phyloP scores from a whole-genome alignment of 164 flowering plant species.

The Nelumbo lutea region DNA sequence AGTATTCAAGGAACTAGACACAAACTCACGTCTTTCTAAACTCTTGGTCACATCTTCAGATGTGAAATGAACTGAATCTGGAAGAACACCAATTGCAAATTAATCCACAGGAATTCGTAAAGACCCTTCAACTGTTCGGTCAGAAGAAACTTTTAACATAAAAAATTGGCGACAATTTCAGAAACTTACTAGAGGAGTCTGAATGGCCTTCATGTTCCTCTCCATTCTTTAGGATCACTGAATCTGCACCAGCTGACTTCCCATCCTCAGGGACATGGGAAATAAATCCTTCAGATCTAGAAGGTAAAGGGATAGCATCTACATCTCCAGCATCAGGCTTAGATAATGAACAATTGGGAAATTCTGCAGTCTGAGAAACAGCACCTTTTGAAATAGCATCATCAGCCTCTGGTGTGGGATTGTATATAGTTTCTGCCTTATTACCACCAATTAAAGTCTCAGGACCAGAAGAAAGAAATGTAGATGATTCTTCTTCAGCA shows the following conservation, averaged over 20 bases:
- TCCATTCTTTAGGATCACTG: neutral
- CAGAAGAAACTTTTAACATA: neutral
- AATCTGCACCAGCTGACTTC: neutral
- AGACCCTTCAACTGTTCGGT: conserved; percentile 1
- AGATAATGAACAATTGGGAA: neutral
- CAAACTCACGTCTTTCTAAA: neutral
- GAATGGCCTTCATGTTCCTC: neutral
- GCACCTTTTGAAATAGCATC: conserved; percentile 1
- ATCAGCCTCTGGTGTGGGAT: neutral
- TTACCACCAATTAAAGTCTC: conserved; percentile 2
- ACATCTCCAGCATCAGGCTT: neutral
- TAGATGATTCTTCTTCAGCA: conserved; percentile 15
- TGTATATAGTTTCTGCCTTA: conserved; percentile 1
- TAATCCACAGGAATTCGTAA: conserved; percentile 1
- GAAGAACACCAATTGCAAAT: neutral
- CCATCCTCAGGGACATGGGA: conserved; percentile 1
- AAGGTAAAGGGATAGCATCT: neutral
- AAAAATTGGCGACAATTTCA: neutral
- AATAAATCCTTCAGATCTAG: conserved; percentile 1
- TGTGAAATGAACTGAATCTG: neutral
- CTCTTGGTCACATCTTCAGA: neutral
- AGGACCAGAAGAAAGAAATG: conserved; percentile 2
- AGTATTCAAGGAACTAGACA: neutral
- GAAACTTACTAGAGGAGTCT: neutral
- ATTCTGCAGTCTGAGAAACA: neutral